Conservation (phyloP, 2,329 filamentous ascomycete species). For the Thelonectria rubi region DNA sequence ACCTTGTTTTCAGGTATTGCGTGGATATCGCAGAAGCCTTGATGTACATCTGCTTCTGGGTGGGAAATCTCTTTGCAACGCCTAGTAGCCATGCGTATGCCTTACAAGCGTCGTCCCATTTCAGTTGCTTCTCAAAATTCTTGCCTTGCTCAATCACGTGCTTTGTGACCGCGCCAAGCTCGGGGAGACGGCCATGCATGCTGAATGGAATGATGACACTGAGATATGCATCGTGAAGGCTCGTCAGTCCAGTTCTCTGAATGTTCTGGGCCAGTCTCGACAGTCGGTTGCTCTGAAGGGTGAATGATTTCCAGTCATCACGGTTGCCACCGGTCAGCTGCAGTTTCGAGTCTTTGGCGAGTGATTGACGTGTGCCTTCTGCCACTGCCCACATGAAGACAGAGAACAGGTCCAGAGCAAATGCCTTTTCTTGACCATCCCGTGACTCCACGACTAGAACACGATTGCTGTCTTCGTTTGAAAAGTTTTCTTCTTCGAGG, state of each 20-base stretch:
- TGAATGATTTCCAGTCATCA: conserved; percentile 28
- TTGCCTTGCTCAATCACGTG: conserved; percentile 23
- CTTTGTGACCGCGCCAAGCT: conserved; percentile 18
- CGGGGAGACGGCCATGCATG: background rate
- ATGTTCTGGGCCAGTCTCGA: conserved; percentile 35
- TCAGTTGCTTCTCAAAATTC: conserved; percentile 19
- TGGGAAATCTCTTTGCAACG: conserved; percentile 15
- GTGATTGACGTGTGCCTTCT: conserved; percentile 6
- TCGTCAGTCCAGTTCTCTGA: conserved; percentile 26
- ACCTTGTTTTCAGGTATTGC: conserved; percentile 27
- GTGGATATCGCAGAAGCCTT: conserved; percentile 30
- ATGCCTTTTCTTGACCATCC: conserved; percentile 24
- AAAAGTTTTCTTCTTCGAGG: too few relatives aligned
- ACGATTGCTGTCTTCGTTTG: too few relatives aligned
- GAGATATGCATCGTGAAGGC: background rate
- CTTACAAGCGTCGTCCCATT: conserved; percentile 25
- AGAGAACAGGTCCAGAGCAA: conserved; percentile 42
- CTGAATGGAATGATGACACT: conserved; percentile 4
- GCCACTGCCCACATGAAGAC: conserved; percentile 42
- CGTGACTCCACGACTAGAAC: conserved; percentile 22
- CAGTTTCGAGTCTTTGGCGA: background rate
- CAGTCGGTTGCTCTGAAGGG: conserved; percentile 29
- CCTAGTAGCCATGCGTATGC: conserved; percentile 31
- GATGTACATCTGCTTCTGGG: background rate
- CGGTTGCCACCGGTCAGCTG: background rate